A percentile compares a stretch with the other conserved stretches of the same genome.
phyloP scores from a whole-genome alignment of 140 eudicot species.

The Flaveria floridana region DNA sequence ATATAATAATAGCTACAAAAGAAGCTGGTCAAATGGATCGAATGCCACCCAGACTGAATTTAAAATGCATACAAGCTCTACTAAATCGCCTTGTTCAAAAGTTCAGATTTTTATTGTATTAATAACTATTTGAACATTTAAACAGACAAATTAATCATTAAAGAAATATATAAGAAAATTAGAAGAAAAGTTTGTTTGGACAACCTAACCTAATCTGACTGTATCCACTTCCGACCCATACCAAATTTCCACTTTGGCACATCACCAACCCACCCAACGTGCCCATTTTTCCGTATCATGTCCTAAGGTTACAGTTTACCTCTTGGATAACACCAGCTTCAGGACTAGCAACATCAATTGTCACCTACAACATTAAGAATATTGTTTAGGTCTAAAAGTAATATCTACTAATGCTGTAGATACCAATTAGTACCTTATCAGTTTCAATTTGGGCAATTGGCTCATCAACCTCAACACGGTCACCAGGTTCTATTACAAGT shows the following conservation, averaged over 20 bases:
- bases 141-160: neutral
- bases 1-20: neutral
- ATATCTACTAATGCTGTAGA: constrained; percentile 6
- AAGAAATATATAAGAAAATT: neutral
- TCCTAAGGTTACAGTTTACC: constrained; percentile 34
- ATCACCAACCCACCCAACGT: constrained; percentile 9
- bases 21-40: neutral
- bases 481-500: constrained; percentile 61
- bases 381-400: constrained; percentile 14
- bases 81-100: constrained; percentile 7
- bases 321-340: constrained; percentile 65
- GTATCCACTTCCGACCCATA: neutral
- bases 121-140: neutral
- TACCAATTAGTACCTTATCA: constrained; percentile 48
- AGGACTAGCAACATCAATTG: constrained; percentile 70
- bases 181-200: constrained; percentile 5
- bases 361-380: constrained; percentile 34
- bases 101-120: neutral
- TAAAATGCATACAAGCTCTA: constrained; percentile 7
- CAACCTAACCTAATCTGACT: constrained; percentile 13
- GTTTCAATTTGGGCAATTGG: constrained; percentile 79
- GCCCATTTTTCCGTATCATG: neutral
- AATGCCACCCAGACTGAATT: constrained; percentile 6
- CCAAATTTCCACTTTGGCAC: neutral
- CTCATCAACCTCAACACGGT: constrained; percentile 61